phyloP scores from a whole-genome alignment of 1,284 basidiomycete species.

The Papiliotrema fonsecae region DNA sequence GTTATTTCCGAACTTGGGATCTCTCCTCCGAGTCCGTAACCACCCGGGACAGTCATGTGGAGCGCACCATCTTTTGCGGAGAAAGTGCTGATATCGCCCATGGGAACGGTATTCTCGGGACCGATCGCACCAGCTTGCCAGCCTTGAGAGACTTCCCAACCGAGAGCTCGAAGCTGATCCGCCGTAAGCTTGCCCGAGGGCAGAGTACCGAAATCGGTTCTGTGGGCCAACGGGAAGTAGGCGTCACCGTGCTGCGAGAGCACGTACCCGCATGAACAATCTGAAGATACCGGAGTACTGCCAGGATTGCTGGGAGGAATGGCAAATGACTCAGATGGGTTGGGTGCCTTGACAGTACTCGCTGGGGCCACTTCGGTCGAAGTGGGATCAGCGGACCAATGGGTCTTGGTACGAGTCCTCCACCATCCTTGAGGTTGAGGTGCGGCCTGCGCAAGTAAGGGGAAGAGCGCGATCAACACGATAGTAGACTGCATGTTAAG shows the following conservation, averaged over 20 bases:
- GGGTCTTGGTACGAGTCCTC: too few relatives aligned
- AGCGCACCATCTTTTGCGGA: constrained; percentile 2
- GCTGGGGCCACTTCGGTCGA: too few relatives aligned
- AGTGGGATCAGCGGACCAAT: too few relatives aligned
- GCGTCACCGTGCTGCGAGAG: constrained; percentile 10
- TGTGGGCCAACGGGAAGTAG: constrained; percentile 10
- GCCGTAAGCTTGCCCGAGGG: not conserved
- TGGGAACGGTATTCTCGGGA: not conserved
- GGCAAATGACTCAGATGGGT: too few relatives aligned
- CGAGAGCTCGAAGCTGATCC: not conserved
- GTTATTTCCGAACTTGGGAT: constrained; percentile 4
- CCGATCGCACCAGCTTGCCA: constrained; percentile 1
- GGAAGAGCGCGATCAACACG: too few relatives aligned
- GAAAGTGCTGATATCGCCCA: constrained; percentile 1
- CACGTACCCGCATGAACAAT: constrained; percentile 16
- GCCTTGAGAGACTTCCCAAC: not conserved
- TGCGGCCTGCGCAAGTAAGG: too few relatives aligned
- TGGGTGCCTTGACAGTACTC: too few relatives aligned
- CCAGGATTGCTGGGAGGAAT: too few relatives aligned
- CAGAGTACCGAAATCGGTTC: constrained; percentile 3
- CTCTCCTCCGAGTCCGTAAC: constrained; percentile 1
- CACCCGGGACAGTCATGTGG: constrained; percentile 7
- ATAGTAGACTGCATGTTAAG: too few relatives aligned
- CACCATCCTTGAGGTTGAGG: too few relatives aligned
- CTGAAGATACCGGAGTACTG: too few relatives aligned